Evolutionary conservation across 1,284 basidiomycete genomes (phyloP), one percentile per base, ranked within the genome.

Genomic region (Papiliotrema laurentii): DNA sequence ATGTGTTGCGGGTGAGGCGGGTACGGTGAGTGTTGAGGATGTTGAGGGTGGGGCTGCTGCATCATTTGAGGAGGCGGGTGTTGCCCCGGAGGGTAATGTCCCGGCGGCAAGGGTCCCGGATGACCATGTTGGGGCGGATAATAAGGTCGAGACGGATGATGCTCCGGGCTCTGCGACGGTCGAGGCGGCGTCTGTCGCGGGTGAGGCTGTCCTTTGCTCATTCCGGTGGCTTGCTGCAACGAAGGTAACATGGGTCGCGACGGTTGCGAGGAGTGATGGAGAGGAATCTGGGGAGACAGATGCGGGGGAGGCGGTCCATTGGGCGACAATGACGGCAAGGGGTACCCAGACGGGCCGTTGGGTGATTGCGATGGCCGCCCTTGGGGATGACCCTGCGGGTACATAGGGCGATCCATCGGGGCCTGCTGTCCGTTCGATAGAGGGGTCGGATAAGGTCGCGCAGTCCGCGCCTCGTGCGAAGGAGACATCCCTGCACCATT

Each of bases 21-120:
- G 16, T 31, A 16, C 30, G 30, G 30, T 31, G 30, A 16, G 16
- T 16, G 30, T 31, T 31, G 30, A 31, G 30, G 9, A 9, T 9
- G 30, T 16, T 31, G 30, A 0, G 55, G 49, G 18, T 52, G 52
- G 9, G 52, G 55, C 40, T n/a, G n/a, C n/a, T n/a, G n/a, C n/a
- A n/a, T n/a, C n/a, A n/a, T n/a, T n/a, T n/a, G n/a, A n/a, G n/a
- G n/a, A n/a, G n/a, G n/a, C n/a, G n/a, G n/a, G n/a, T n/a, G n/a
- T n/a, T n/a, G n/a, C n/a, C n/a, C n/a, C n/a, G n/a, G n/a, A n/a
- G n/a, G n/a, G n/a, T n/a, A n/a, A n/a, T n/a, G n/a, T n/a, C n/a
- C n/a, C n/a, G n/a, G n/a, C n/a, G n/a, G n/a, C n/a, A n/a, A n/a
- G n/a, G n/a, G n/a, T n/a, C 47, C 27, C 13, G 49, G 16, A 11